phyloP scores from a whole-genome alignment of 2,329 filamentous ascomycete species.

The Fusarium sp. region DNA sequence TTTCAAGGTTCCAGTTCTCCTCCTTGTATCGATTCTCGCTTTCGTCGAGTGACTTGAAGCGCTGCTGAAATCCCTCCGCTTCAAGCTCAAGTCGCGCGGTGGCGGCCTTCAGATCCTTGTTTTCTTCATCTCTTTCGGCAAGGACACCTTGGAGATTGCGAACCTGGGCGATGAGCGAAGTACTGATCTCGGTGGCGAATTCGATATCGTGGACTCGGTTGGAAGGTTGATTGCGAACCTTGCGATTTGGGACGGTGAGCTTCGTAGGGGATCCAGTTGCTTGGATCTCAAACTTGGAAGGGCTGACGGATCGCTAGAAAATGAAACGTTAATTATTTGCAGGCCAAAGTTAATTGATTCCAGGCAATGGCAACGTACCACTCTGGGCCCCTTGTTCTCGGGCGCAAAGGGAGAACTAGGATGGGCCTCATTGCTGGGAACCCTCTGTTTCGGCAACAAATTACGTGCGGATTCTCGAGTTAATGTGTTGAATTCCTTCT shows the following conservation, averaged over 20 bases:
- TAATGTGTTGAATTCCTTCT: slow-evolving; percentile 95
- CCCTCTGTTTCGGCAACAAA: slow-evolving; percentile 85
- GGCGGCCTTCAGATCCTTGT: slow-evolving; percentile 79
- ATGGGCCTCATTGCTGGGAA: slow-evolving; percentile 74
- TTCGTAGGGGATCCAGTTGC: slow-evolving; percentile 90
- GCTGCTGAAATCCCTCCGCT: slow-evolving; percentile 80
- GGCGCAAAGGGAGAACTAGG: slow-evolving; percentile 64
- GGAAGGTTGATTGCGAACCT: slow-evolving; percentile 88
- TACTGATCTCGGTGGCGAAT: slow-evolving; percentile 98
- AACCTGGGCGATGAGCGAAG: slow-evolving; percentile 91
- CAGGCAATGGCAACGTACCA: slow-evolving; percentile 58
- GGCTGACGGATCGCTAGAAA: slow-evolving; percentile 73
- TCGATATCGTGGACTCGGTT: slow-evolving; percentile 95
- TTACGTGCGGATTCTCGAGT: slow-evolving; percentile 89
- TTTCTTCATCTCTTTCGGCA: slow-evolving; percentile 85
- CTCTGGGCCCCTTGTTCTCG: slow-evolving; percentile 63
- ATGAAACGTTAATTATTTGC: slow-evolving; percentile 22
- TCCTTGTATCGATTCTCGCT: slow-evolving; percentile 97
- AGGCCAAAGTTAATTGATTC: neutral
- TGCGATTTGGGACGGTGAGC: slow-evolving; percentile 85
- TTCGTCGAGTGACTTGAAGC: slow-evolving; percentile 86
- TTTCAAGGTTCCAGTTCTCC: slow-evolving; percentile 98
- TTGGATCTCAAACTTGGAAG: slow-evolving; percentile 84
- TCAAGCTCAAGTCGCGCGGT: slow-evolving; percentile 86
- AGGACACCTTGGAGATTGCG: slow-evolving; percentile 88